Evolutionary conservation across 2,329 filamentous ascomycete species (phyloP), one percentile per base, ranked within the genome.

Genomic region (Tolypocladium endophyticum): DNA sequence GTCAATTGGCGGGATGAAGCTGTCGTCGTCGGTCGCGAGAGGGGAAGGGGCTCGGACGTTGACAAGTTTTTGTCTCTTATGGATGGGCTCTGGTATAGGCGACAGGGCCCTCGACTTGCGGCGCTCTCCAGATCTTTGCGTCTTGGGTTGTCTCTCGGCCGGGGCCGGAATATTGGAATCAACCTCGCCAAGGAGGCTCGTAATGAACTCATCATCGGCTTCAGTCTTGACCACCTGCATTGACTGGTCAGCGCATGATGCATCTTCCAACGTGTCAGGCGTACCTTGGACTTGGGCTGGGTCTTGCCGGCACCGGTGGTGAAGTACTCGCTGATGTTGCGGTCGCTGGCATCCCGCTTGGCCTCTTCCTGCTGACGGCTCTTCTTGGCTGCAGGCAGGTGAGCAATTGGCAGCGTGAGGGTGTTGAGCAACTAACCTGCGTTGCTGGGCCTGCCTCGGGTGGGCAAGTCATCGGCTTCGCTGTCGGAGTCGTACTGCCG

Each of bases 301-400:
- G 81, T 74, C 64, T 82, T 81, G 61, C 79, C 78, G 39, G 84
- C 82, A 59, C 90, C 91, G 66, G 88, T 89, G 65, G 84, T 93
- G 72, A 99, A 97, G 75, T 95, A 99, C 68, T 95, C 93, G 74
- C 88, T 92, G 71, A 99, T 97, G 66, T 92, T 89, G 69, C 89
- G 89, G 73, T 95, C 92, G 65, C 92, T 90, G 72, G 90, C 92
- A 67, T 96, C 90, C 68, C 88, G 85, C 71, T 90, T 89, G 61
- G 91, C 87, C 64, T 89, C 86, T 61, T 96, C 92, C 65, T 96
- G 90, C 68, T 96, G 90, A 20, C 88, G 88, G 72, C 90, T 92
- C 67, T 92, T 84, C 74, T 97, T 97, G 64, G 87, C 89, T 92
- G 63, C 50, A 45, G 9, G 12, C 25, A 41, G 41, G 58, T 66